Conservation (phyloP, 2,329 filamentous ascomycete genomes). For the Penicillium olsonii region DNA sequence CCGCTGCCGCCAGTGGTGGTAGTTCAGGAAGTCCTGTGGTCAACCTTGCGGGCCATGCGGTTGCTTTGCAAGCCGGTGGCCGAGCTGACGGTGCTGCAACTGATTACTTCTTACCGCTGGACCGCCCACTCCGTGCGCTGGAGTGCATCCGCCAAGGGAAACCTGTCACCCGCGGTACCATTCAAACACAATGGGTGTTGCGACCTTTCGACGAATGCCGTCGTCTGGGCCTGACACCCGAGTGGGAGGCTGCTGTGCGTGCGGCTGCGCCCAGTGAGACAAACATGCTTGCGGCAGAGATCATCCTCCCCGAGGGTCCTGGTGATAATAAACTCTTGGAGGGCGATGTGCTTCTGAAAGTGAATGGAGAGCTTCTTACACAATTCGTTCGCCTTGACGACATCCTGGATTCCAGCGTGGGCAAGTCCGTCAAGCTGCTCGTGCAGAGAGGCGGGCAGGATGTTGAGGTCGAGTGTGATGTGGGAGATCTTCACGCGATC, state of each 20-base stretch:
- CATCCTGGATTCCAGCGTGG: slow-evolving; percentile 86
- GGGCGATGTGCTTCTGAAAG: slow-evolving; percentile 88
- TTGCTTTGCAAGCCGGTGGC: slow-evolving; percentile 91
- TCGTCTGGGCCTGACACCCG: slow-evolving; percentile 76
- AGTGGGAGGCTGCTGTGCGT: slow-evolving; percentile 84
- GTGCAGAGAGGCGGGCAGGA: slow-evolving; percentile 89
- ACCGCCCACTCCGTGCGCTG: slow-evolving; percentile 83
- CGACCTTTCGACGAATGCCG: slow-evolving; percentile 98
- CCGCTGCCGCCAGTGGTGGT: slow-evolving; percentile 92
- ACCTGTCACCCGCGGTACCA: slow-evolving; percentile 85
- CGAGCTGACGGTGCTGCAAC: slow-evolving; percentile 93
- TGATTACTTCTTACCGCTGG: slow-evolving; percentile 93
- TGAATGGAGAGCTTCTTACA: slow-evolving; percentile 89
- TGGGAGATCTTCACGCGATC: slow-evolving; percentile 89
- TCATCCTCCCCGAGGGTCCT: slow-evolving; percentile 86
- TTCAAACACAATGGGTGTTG: slow-evolving; percentile 94
- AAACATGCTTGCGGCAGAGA: slow-evolving; percentile 95
- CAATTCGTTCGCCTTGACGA: slow-evolving; percentile 91
- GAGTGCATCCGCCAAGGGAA: slow-evolving; percentile 77
- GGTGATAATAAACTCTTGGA: slow-evolving; percentile 86
- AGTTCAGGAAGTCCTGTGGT: slow-evolving; percentile 98
- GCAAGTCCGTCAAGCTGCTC: slow-evolving; percentile 72
- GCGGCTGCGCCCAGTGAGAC: slow-evolving; percentile 87
- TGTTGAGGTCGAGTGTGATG: slow-evolving; percentile 77
- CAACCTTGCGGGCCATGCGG: slow-evolving; percentile 87